Base-by-base conservation (phyloP, 805 yeast species). In the Tetrapisispora taiwanensis region DNA sequence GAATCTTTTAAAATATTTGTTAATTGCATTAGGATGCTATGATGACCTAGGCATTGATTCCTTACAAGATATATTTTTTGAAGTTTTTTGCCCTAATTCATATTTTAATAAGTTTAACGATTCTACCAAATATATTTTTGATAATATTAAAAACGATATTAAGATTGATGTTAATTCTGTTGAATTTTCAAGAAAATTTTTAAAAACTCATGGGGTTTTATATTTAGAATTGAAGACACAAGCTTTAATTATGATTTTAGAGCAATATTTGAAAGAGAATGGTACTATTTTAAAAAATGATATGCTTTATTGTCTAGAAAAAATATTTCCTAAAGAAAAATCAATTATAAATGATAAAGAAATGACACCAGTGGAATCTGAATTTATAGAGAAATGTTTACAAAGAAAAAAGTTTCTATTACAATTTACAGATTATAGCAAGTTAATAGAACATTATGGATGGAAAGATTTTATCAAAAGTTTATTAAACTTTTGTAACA, bases 211-310 rank as follows among this genome's bases (percentile, higher is more conserved):
- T 53, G 88, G 92, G 0, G 78, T 76, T 12, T 65, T 92, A 41
- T 87, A 73, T 52, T 69, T 92, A 33, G 97, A 92, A 52, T 72
- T 92, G 59, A 92, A 92, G 60, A 92, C 98, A 0, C 98, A 92
- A 63, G 95, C 96, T 0, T 92, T 79, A 58, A 88, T 92, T 18
- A 81, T 96, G 1, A 95, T 95, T 0, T 63, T 89, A 47, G 85
- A 82, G 55, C 71, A 52, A 5, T 34, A 22, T 28, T 45, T 46
- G 13, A 48, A 43, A 20, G 51, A 41, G 15, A 26, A 36, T 12
- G 45, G 50, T 33, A 44, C 33, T 10, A 47, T 53, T 3, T 45
- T 50, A 5, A 15, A 31, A 10, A 44, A 46, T 7, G 48, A 46
- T 19, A 48, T 50, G 41, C 17, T 72, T 45, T 89, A 81, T 36